A percentile compares a stretch with the other conserved stretches of the same genome.
phyloP scores from a whole-genome alignment of 148 eudicot species.

The Amaranthus hypochondriacus region DNA sequence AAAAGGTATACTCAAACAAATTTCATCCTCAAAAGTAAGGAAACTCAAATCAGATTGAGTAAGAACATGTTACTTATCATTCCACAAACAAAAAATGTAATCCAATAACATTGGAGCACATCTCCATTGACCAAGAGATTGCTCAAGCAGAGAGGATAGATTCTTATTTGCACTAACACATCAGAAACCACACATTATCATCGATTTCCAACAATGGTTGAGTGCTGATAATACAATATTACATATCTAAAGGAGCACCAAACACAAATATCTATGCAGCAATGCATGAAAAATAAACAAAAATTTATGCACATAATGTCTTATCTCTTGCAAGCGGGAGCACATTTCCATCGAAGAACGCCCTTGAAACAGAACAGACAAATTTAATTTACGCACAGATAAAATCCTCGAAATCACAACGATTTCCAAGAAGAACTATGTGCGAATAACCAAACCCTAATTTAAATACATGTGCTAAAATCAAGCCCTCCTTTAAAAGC shows the following conservation, averaged over 20 bases:
- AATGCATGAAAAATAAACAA: background rate
- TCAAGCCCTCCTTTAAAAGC: background rate
- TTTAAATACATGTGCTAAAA: background rate
- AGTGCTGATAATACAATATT: conserved; percentile 12
- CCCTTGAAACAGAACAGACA: conserved; percentile 9
- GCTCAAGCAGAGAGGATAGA: conserved; percentile 40
- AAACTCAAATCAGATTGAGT: too few species aligned
- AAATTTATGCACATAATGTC: background rate
- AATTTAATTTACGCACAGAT: conserved; percentile 35
- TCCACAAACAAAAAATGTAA: background rate
- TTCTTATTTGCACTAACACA: conserved; percentile 23
- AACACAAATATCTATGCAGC: background rate
- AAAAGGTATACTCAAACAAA: too few species aligned
- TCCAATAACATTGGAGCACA: conserved; percentile 41
- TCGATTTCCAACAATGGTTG: conserved; percentile 16
- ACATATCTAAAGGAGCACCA: background rate
- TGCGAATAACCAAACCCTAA: conserved; percentile 18
- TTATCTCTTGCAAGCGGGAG: conserved; percentile 17
- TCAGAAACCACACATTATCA: conserved; percentile 19
- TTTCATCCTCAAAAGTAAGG: too few species aligned
- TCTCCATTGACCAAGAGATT: conserved; percentile 18
- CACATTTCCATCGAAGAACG: conserved; percentile 7
- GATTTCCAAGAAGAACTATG: conserved; percentile 42
- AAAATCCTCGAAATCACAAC: conserved; percentile 38
- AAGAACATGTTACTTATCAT: background rate